Conservation (phyloP, 257 asterid genomes). For the Buddleja alternifolia region DNA sequence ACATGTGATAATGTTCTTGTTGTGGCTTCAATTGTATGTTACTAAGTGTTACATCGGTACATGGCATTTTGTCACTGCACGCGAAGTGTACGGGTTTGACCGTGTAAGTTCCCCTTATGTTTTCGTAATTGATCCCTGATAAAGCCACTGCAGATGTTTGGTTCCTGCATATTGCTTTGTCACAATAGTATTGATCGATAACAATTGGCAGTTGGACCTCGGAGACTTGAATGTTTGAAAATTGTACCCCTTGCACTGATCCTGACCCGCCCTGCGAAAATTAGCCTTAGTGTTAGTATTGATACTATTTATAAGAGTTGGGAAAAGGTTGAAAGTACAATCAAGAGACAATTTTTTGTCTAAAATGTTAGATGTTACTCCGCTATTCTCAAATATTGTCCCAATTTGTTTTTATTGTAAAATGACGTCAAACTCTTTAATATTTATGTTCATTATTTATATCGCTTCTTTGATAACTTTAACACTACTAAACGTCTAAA, state of each 20-base stretch:
- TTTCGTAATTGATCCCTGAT: slow-evolving; percentile 73
- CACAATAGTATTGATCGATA: slow-evolving; percentile 95
- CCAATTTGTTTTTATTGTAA: neutral
- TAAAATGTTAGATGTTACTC: too few species aligned
- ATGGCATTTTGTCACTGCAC: slow-evolving; percentile 80
- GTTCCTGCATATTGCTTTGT: slow-evolving; percentile 68
- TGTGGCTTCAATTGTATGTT: slow-evolving; percentile 65
- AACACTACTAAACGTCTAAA: too few species aligned
- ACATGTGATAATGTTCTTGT: slow-evolving; percentile 68
- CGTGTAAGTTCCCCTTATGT: slow-evolving; percentile 84
- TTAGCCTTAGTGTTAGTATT: neutral
- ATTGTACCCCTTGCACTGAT: slow-evolving; percentile 64
- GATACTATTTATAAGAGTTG: too few species aligned
- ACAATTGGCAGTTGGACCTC: slow-evolving; percentile 86
- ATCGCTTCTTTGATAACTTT: too few species aligned
- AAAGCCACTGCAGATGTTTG: slow-evolving; percentile 84
- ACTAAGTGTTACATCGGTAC: slow-evolving; percentile 72
- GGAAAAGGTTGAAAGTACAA: too few species aligned
- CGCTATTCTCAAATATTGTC: too few species aligned
- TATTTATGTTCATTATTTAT: too few species aligned
- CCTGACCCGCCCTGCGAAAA: slow-evolving; percentile 84
- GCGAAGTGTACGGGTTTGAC: slow-evolving; percentile 90
- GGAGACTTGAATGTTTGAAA: slow-evolving; percentile 75
- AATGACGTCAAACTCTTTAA: too few species aligned
- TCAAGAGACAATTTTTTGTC: neutral